Conservation (phyloP, 2,329 filamentous ascomycete genomes). For the Xylaria sp. region DNA sequence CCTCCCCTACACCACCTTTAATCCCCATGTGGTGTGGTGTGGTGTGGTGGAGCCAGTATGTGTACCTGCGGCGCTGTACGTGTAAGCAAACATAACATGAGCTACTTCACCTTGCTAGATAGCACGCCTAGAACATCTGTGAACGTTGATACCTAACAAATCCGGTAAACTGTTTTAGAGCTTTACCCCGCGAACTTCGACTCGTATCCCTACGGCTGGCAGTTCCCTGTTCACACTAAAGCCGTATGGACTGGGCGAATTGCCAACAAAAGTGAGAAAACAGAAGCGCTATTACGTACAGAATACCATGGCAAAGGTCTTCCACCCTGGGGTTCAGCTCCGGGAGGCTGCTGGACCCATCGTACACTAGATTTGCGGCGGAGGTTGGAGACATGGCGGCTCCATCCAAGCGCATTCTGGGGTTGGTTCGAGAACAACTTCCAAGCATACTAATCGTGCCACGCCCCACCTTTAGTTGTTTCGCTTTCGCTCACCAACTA, state of each 20-base stretch:
- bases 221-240: neutral
- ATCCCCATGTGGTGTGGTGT: neutral
- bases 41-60: neutral
- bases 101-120: neutral
- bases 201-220: slow-evolving; percentile 1
- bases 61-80: neutral
- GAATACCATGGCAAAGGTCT: slow-evolving; percentile 19
- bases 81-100: neutral
- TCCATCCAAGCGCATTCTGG: neutral
- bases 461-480: too few species aligned
- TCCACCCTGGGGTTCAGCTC: neutral
- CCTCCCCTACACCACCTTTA: neutral
- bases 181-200: slow-evolving; percentile 26
- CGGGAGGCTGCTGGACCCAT: neutral
- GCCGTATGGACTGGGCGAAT: neutral
- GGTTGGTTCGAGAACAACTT: neutral
- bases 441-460: neutral
- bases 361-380: neutral
- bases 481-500: too few species aligned
- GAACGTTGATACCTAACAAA: neutral
- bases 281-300: slow-evolving; percentile 35
- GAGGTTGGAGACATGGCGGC: neutral
- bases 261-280: slow-evolving; percentile 19
- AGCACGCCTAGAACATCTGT: neutral
- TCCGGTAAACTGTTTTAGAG: neutral